Evolutionary conservation across 1,284 basidiomycete genomes (phyloP), one percentile per base, ranked within the genome.

Genomic region (Neolentinus lepideus): DNA sequence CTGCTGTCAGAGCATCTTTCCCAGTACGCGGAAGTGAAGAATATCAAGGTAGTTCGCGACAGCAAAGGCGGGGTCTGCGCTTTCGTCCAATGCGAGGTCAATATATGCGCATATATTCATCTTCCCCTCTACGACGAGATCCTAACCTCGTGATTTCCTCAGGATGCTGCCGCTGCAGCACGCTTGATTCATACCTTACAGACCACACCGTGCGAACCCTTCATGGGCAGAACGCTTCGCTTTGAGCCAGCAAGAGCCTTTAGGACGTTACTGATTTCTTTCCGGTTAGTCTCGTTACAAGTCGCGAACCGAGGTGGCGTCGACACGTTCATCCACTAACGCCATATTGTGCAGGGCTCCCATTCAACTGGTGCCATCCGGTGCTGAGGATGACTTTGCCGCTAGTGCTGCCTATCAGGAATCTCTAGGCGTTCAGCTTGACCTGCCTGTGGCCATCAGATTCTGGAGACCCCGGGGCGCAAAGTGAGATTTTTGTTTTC

Each of bases 181-280:
- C 68, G 68, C 48, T 72, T 90, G 57, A 80, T 90, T 53, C 67
- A 79, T 35, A 79, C 72, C n/a, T 74, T 88, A 52, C 80, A 81
- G 57, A 70, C 76, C 58, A 71, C 69, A 21, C 69, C 75, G 26
- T 80, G 78, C 9, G 79, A 77, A 61, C 80, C 75, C 3, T 90
- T 90, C 66, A 67, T 86, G 61, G 88, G 88, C 48, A 78, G 87
- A 46, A 73, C 74, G 57, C 71, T 91, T 58, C 86, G 88, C 51
- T 90, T 82, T 58, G 89, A 91, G 61, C 80, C 77, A 25, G 88
- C 88, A n/a, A 78, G 85, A 58, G 85, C 86, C n/a, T 84, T 83
- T 61, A 78, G 85, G 59, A 80, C 87, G 14, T 71, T 91, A 19
- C 72, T 87, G 56, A 72, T 91, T 54, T 90, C 89, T 19, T 90